Evolutionary conservation across 257 asterid species (phyloP).

Genomic region (Haberlea rhodopensis): DNA sequence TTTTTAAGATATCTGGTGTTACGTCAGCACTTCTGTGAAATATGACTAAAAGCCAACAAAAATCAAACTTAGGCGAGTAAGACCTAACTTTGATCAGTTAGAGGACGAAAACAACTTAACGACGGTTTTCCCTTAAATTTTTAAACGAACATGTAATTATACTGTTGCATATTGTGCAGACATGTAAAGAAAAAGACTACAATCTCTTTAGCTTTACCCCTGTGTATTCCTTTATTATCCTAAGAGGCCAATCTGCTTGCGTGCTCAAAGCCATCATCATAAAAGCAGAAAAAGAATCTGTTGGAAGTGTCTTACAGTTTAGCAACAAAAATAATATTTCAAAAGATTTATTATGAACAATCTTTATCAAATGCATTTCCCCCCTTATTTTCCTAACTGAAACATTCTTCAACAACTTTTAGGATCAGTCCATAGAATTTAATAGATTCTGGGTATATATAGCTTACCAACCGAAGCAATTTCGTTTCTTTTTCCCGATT

Average conservation of each 20-base stretch:
- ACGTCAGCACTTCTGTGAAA: no score
- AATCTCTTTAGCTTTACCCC: constrained; percentile 36
- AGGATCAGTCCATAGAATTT: constrained; percentile 12
- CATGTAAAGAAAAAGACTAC: constrained; percentile 14
- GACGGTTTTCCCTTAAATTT: no score
- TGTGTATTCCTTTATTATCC: constrained; percentile 34
- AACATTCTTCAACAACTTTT: constrained; percentile 36
- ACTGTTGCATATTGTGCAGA: constrained; percentile 10
- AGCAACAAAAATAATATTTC: neutral
- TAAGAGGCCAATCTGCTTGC: constrained; percentile 44
- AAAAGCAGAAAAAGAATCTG: neutral
- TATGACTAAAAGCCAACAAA: no score
- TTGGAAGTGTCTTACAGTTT: neutral
- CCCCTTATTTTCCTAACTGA: constrained; percentile 27
- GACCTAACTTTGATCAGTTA: no score
- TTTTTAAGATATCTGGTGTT: no score
- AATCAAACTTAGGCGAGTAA: no score
- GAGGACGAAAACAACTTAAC: no score
- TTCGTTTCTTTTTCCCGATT: constrained; percentile 13
- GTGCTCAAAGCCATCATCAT: constrained; percentile 41
- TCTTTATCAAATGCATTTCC: constrained; percentile 11
- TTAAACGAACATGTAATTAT: neutral
- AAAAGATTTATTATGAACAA: neutral
- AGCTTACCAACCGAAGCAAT: constrained; percentile 36
- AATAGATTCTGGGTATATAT: constrained; percentile 21